These are phyloP conservation scores for Periconia digitata DNA, from an alignment of 2,329 filamentous ascomycete genomes.

Conservation along the genomic window DNA sequence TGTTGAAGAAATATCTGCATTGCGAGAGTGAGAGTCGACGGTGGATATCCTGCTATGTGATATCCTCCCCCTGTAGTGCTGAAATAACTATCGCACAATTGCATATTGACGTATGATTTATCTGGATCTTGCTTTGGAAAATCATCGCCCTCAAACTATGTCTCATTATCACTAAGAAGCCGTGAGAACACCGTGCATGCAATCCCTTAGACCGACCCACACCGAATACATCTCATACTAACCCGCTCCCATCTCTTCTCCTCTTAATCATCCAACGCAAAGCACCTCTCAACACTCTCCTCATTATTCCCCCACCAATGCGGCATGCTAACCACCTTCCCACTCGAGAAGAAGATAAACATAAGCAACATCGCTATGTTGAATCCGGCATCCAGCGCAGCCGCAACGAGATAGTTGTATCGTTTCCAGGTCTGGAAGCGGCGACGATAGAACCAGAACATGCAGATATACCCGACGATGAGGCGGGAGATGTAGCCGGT, in stretches of 20 bases:
- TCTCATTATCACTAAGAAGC: no score
- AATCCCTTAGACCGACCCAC: no score
- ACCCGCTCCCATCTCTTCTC: no score
- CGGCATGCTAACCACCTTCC: slow-evolving; percentile 61
- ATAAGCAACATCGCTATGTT: slow-evolving; percentile 64
- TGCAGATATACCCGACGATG: slow-evolving; percentile 62
- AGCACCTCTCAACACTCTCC: slow-evolving; percentile 60
- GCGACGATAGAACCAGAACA: slow-evolving; percentile 60
- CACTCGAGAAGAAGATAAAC: slow-evolving; percentile 62
- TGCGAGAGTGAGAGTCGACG: neutral
- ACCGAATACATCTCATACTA: no score
- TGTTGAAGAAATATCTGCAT: neutral
- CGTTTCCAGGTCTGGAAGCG: slow-evolving; percentile 60
- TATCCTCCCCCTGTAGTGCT: no score
- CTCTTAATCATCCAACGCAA: slow-evolving; percentile 55
- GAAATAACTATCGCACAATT: no score
- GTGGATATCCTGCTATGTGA: neutral
- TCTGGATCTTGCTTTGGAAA: no score
- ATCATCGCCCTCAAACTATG: no score
- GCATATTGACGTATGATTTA: no score
- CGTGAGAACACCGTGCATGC: no score
- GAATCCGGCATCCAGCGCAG: slow-evolving; percentile 64
- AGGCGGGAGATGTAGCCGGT: slow-evolving; percentile 60
- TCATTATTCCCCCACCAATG: slow-evolving; percentile 65
- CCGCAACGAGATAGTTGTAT: slow-evolving; percentile 64